These are phyloP conservation scores for Thamnidium elegans DNA, from an alignment of 192 early-diverging fungal genomes.

Conservation along the genomic window DNA sequence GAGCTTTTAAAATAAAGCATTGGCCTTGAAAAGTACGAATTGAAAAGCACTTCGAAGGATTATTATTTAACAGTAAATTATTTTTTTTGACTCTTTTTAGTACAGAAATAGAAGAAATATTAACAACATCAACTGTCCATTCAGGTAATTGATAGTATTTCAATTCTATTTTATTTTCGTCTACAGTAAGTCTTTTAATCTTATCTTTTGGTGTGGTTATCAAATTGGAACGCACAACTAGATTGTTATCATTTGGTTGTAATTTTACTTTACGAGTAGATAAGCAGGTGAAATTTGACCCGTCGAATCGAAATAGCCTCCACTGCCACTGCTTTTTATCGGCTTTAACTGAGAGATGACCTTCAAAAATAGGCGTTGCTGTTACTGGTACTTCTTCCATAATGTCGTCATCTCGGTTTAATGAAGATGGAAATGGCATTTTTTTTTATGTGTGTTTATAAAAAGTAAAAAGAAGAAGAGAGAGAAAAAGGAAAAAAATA, in stretches of 20 bases:
- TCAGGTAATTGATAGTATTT: conserved; percentile 38
- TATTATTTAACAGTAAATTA: neutral
- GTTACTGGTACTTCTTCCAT: conserved; percentile 30
- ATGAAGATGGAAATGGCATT: conserved; percentile 7
- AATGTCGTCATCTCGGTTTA: conserved; percentile 9
- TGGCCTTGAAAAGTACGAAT: conserved; percentile 28
- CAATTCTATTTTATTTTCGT: neutral
- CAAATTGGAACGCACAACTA: neutral
- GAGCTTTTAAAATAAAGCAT: conserved; percentile 32
- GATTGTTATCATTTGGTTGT: conserved; percentile 6
- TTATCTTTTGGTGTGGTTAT: conserved; percentile 31
- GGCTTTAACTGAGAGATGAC: conserved; percentile 30
- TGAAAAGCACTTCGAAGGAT: conserved; percentile 22
- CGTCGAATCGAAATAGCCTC: conserved; percentile 40
- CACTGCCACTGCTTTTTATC: conserved; percentile 38
- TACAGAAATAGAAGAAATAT: conserved; percentile 28
- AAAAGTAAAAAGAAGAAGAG: neutral
- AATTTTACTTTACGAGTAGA: conserved; percentile 31
- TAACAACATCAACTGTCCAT: conserved; percentile 33
- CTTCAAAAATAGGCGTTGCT: conserved; percentile 35
- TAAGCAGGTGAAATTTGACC: conserved; percentile 33
- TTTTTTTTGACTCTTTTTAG: conserved; percentile 18
- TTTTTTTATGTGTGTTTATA: neutral
- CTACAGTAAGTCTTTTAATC: neutral
- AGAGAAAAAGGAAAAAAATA: neutral